A percentile compares a stretch with the other conserved stretches of the same genome.
Conservation (phyloP, 2,329 filamentous ascomycete species). For the Clarireedia paspali region DNA sequence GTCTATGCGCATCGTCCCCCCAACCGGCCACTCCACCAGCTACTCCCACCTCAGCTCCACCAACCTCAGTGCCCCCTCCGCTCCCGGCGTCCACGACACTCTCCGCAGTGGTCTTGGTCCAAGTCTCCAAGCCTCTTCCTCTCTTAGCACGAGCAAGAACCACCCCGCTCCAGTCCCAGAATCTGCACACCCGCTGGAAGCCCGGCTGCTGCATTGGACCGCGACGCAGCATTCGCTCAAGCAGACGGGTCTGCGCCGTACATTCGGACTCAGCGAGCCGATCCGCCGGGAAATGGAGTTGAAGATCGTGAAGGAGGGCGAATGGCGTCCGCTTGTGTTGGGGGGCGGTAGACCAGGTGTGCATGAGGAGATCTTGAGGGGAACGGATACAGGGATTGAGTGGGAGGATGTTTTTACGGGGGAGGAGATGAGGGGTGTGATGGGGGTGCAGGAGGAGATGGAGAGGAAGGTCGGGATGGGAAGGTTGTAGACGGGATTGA, state of each 20-base stretch:
- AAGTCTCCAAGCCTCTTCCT: slow-evolving; percentile 42
- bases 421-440: slow-evolving; percentile 62
- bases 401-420: slow-evolving; percentile 95
- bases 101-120: slow-evolving; percentile 76
- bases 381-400: slow-evolving; percentile 65
- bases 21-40: slow-evolving; percentile 55
- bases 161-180: slow-evolving; percentile 26
- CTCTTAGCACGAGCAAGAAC: slow-evolving; percentile 31
- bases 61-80: slow-evolving; percentile 72
- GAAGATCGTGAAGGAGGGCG: slow-evolving; percentile 72
- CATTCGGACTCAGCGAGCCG: slow-evolving; percentile 89
- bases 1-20: slow-evolving; percentile 85
- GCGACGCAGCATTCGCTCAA: slow-evolving; percentile 79
- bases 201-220: slow-evolving; percentile 84
- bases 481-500: slow-evolving; percentile 24
- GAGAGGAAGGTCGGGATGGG: slow-evolving; percentile 81
- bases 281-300: slow-evolving; percentile 92
- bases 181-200: slow-evolving; percentile 82
- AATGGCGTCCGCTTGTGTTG: slow-evolving; percentile 70
- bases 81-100: slow-evolving; percentile 87
- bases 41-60: slow-evolving; percentile 52
- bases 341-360: slow-evolving; percentile 46
- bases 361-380: slow-evolving; percentile 83
- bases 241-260: slow-evolving; percentile 79
- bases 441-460: slow-evolving; percentile 85